Evolutionary conservation across 805 yeast genomes (phyloP).

Genomic region (Teunomyces cretensis): DNA sequence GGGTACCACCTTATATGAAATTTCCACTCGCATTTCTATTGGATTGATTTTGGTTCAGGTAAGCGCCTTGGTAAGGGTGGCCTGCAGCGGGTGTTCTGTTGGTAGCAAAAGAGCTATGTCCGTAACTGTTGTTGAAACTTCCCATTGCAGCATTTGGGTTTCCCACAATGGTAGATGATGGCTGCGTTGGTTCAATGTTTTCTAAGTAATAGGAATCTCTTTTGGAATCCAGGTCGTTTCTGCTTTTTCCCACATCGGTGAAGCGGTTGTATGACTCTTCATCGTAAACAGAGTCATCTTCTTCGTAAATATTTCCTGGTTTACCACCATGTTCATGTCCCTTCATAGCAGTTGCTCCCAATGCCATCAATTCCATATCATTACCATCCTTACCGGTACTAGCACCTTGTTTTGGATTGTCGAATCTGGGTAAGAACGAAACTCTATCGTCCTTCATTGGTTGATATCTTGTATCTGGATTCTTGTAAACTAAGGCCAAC

Average conservation of each 20-base stretch:
- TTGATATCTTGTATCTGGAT: constrained; percentile 93
- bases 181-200: constrained; percentile 41
- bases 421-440: constrained; percentile 81
- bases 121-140: neutral
- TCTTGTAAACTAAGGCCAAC: constrained; percentile 78
- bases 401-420: constrained; percentile 26
- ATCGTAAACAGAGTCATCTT: constrained; percentile 33
- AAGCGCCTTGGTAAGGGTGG: constrained; percentile 1
- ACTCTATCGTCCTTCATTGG: constrained; percentile 97
- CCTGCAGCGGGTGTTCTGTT: constrained; percentile 1
- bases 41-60: neutral
- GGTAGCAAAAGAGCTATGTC: neutral
- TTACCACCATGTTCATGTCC: constrained; percentile 50
- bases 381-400: constrained; percentile 23
- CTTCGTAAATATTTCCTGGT: constrained; percentile 21
- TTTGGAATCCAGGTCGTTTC: constrained; percentile 15
- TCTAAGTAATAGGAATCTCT: constrained; percentile 30
- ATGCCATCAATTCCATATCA: constrained; percentile 67
- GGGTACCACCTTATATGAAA: neutral
- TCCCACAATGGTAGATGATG: constrained; percentile 43
- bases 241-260: constrained; percentile 10
- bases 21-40: neutral
- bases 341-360: constrained; percentile 68
- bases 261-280: constrained; percentile 14
- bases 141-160: constrained; percentile 21